phyloP scores from a whole-genome alignment of 2,329 filamentous ascomycete species.

The Monosporascus cannonballus region DNA sequence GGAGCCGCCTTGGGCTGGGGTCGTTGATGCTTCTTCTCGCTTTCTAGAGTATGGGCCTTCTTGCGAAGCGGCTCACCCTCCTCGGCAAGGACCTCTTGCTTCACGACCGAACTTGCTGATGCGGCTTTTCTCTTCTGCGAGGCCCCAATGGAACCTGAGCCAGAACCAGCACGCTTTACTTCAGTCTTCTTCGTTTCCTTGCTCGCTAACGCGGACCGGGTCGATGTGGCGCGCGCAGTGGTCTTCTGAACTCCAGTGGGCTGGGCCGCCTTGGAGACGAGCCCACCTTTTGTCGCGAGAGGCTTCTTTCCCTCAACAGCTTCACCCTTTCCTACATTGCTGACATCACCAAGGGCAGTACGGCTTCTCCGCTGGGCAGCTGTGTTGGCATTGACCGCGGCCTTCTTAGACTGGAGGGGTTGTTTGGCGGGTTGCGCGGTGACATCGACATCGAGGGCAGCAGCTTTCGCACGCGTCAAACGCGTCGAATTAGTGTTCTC shows the following conservation, averaged over 20 bases:
- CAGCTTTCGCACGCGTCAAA: constrained; percentile 88
- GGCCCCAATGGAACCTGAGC: constrained; percentile 59
- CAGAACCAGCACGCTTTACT: constrained; percentile 66
- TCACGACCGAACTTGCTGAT: constrained; percentile 46
- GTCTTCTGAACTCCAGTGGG: constrained; percentile 77
- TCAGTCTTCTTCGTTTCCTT: constrained; percentile 69
- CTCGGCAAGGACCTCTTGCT: constrained; percentile 54
- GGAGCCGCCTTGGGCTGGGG: constrained; percentile 21
- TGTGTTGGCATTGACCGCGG: constrained; percentile 42
- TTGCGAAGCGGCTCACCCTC: constrained; percentile 65
- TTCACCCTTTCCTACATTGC: constrained; percentile 83
- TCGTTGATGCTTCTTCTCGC: constrained; percentile 42
- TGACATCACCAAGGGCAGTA: constrained; percentile 85
- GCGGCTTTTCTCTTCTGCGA: constrained; percentile 62
- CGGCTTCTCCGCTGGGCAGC: constrained; percentile 58
- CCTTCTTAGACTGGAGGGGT: constrained; percentile 65
- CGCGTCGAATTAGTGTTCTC: constrained; percentile 78
- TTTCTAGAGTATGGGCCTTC: constrained; percentile 51
- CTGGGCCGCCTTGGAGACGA: constrained; percentile 75
- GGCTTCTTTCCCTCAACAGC: constrained; percentile 70
- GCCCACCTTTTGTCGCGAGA: constrained; percentile 53
- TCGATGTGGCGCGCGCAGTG: constrained; percentile 47
- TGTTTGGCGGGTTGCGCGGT: constrained; percentile 51
- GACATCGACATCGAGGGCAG: constrained; percentile 62
- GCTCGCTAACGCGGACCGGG: constrained; percentile 54